Percentiles rank a stretch among this genome's conserved stretches.
Conservation (phyloP, 306 rosid species). For the Lotus japonicus region DNA sequence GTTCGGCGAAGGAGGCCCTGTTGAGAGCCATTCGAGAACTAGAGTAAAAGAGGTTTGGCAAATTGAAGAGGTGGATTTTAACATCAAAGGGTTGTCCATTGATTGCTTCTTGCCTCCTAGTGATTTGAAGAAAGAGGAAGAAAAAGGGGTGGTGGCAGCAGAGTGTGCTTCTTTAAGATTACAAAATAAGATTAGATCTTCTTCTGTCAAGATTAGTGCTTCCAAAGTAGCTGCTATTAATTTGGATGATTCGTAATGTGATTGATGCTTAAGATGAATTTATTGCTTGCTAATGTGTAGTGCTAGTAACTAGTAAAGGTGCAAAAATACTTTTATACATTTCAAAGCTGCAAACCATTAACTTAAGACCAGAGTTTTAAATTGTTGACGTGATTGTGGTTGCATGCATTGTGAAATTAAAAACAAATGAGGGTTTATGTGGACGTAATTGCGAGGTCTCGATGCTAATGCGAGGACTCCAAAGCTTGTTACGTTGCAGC, state of each 20-base stretch:
- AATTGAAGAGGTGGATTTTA: constrained; percentile 90
- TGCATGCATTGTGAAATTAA: too few relatives aligned
- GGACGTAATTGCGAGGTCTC: too few relatives aligned
- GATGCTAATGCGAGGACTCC: too few relatives aligned
- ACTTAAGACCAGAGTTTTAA: too few relatives aligned
- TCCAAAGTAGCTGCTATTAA: constrained; percentile 67
- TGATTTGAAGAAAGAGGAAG: constrained; percentile 64
- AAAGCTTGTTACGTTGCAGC: too few relatives aligned
- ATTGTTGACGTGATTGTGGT: too few relatives aligned
- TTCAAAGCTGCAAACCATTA: too few relatives aligned
- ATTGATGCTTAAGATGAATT: too few relatives aligned
- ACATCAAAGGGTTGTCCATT: constrained; percentile 69
- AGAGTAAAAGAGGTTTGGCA: constrained; percentile 73
- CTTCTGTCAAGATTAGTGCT: constrained; percentile 46
- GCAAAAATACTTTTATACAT: too few relatives aligned
- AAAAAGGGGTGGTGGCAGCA: constrained; percentile 1
- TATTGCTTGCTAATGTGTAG: too few relatives aligned
- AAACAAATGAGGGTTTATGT: too few relatives aligned
- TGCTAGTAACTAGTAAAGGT: too few relatives aligned
- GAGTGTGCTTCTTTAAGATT: constrained; percentile 16
- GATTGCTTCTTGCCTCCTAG: constrained; percentile 85
- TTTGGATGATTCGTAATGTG: constrained; percentile 33
- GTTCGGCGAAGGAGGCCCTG: constrained; percentile 46
- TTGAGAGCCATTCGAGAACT: constrained; percentile 52
- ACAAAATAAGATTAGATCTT: constrained; percentile 43